These are phyloP conservation scores for Quercus parvula DNA, from an alignment of 306 rosid species.

Conservation along the genomic window DNA sequence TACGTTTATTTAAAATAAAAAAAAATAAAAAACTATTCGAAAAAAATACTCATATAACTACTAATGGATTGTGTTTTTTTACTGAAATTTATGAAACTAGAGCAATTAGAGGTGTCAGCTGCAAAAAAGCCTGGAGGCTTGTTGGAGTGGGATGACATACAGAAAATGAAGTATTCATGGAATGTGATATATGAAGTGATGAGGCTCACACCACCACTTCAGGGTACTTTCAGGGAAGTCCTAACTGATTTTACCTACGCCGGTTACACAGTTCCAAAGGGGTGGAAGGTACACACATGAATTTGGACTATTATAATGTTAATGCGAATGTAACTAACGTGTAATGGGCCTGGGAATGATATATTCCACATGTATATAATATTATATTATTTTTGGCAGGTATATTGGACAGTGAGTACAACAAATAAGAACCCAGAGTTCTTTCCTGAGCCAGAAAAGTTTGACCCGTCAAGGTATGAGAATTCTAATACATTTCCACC, in stretches of 20 bases:
- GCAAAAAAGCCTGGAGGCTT: conserved; percentile 22
- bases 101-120: conserved; percentile 27
- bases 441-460: conserved; percentile 36
- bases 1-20: too few relatives aligned
- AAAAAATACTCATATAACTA: too few relatives aligned
- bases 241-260: conserved; percentile 28
- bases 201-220: conserved; percentile 43
- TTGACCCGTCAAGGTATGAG: conserved; percentile 30
- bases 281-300: conserved; percentile 35
- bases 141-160: conserved; percentile 35
- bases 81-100: conserved; percentile 3
- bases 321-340: too few relatives aligned
- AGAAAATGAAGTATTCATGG: conserved; percentile 43
- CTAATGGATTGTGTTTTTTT: neutral
- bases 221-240: conserved; percentile 42
- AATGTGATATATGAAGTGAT: conserved; percentile 34
- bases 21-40: too few relatives aligned
- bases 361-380: neutral
- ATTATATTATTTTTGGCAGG: neutral
- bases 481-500: conserved; percentile 13
- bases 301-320: neutral
- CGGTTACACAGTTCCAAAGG: conserved; percentile 38
- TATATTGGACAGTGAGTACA: conserved; percentile 46
- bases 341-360: neutral
- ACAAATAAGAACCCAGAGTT: conserved; percentile 27